A percentile compares a stretch with the other conserved stretches of the same genome.
phyloP scores from a whole-genome alignment of 306 rosid species.

The Malus orientalis region DNA sequence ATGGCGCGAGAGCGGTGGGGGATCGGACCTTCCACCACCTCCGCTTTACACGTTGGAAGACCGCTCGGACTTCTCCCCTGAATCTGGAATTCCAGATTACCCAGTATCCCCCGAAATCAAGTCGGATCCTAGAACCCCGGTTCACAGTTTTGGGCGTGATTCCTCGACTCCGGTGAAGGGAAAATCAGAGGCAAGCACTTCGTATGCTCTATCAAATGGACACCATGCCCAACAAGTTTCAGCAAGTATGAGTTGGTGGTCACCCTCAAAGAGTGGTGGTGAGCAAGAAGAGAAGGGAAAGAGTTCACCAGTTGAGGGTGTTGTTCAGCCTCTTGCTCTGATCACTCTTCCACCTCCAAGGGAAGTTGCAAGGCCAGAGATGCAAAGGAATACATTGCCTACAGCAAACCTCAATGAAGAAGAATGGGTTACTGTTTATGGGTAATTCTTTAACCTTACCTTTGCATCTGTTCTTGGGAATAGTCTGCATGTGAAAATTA shows the following conservation, averaged over 20 bases:
- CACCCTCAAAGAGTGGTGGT: conserved; percentile 59
- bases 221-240: conserved; percentile 65
- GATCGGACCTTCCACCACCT: conserved; percentile 92
- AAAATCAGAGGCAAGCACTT: conserved; percentile 75
- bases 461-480: neutral
- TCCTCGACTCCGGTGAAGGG: conserved; percentile 47
- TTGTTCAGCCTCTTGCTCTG: conserved; percentile 83
- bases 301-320: conserved; percentile 93
- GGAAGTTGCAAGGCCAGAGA: conserved; percentile 88
- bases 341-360: conserved; percentile 81
- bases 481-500: neutral
- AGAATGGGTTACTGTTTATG: conserved; percentile 96
- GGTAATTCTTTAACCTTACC: conserved; percentile 45
- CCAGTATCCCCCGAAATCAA: conserved; percentile 78
- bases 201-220: conserved; percentile 55
- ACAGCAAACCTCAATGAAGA: conserved; percentile 70
- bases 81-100: conserved; percentile 75
- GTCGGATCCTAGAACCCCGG: conserved; percentile 57
- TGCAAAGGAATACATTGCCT: conserved; percentile 64
- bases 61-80: conserved; percentile 85
- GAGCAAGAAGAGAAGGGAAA: conserved; percentile 80
- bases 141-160: conserved; percentile 44
- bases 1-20: conserved; percentile 70
- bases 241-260: conserved; percentile 67
- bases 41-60: conserved; percentile 90